phyloP scores from a whole-genome alignment of 2,329 filamentous ascomycete genomes.

The Diaporthe velutina region DNA sequence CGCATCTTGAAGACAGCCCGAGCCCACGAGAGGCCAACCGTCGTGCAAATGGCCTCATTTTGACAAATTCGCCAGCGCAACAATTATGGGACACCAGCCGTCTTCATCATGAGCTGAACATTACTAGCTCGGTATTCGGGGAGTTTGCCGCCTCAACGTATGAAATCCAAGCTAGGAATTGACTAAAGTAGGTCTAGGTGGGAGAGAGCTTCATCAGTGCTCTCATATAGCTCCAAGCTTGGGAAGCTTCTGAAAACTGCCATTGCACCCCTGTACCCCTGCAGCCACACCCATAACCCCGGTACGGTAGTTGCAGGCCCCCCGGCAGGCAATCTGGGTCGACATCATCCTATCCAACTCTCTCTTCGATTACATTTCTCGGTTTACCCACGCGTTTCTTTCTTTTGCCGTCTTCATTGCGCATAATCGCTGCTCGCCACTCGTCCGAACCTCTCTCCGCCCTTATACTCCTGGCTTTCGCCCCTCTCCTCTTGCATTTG shows the following conservation, averaged over 20 bases:
- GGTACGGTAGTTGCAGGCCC: background rate
- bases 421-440: background rate
- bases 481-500: background rate
- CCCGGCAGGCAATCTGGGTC: conserved; percentile 34
- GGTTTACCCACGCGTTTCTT: background rate
- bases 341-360: background rate
- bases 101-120: conserved; percentile 11
- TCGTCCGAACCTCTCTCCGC: background rate
- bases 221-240: background rate
- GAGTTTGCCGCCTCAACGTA: background rate
- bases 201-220: background rate
- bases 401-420: background rate
- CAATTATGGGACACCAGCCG: background rate
- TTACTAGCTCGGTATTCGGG: conserved; percentile 3
- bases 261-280: background rate
- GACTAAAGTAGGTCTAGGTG: background rate
- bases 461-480: background rate
- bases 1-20: conserved; percentile 1
- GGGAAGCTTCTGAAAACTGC: conserved; percentile 23
- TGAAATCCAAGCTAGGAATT: conserved; percentile 10
- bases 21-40: conserved; percentile 36
- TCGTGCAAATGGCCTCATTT: conserved; percentile 35
- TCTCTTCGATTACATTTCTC: background rate
- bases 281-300: background rate
- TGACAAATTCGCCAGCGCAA: background rate